Percentiles rank a stretch among this genome's conserved stretches.
Evolutionary conservation across 2,329 filamentous ascomycete species (phyloP).

Genomic region (Colletotrichum coccodes): DNA sequence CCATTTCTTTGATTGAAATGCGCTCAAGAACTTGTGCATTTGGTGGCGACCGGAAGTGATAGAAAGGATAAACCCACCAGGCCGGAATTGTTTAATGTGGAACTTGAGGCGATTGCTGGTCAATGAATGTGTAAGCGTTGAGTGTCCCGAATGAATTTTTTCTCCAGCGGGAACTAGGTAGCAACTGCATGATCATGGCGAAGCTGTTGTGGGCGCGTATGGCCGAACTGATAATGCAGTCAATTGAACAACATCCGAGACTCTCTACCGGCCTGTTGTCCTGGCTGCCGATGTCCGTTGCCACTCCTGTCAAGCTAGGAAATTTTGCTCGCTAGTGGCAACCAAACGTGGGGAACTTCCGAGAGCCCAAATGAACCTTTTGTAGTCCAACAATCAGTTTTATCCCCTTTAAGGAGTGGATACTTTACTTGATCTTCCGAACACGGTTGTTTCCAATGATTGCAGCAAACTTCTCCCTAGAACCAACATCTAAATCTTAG

Average conservation of each 20-base stretch:
- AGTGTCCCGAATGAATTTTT: background rate
- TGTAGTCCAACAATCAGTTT: background rate
- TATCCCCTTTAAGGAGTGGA: background rate
- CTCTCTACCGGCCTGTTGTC: background rate
- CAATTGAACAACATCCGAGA: constrained; percentile 2
- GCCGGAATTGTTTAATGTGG: background rate
- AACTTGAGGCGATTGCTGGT: background rate
- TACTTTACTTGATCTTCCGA: background rate
- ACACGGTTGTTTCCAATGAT: background rate
- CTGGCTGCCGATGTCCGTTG: constrained; percentile 5
- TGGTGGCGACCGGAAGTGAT: background rate
- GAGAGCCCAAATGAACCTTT: background rate
- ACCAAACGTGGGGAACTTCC: constrained; percentile 8
- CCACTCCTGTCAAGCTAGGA: background rate
- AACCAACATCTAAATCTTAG: background rate
- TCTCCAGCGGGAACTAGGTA: background rate
- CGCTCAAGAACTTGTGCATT: background rate
- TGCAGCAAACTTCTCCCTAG: background rate
- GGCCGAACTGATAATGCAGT: background rate
- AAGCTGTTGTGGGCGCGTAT: background rate
- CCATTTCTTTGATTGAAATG: background rate
- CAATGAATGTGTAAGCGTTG: background rate
- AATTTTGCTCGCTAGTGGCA: background rate
- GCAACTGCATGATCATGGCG: background rate
- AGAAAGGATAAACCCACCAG: background rate